Evolutionary conservation across 768 basidiomycete genomes (phyloP).

Genomic region (Ephemerocybe angulata): DNA sequence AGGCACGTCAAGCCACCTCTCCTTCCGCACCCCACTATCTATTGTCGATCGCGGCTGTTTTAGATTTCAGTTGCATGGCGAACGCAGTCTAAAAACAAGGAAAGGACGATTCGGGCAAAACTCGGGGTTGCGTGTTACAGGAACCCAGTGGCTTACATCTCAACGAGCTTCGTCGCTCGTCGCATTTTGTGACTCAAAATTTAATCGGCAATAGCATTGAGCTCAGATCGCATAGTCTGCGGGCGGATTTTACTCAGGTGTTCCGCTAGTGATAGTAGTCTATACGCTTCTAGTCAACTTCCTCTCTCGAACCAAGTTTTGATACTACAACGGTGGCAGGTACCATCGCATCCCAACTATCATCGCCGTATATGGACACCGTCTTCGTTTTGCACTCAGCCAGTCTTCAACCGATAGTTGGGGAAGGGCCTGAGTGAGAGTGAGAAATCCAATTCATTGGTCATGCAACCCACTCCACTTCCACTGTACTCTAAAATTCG

Average conservation of each 20-base stretch:
- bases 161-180: background rate
- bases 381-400: background rate
- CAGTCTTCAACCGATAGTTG: background rate
- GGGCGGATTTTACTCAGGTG: too few relatives aligned
- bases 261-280: constrained; percentile 3
- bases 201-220: too few relatives aligned
- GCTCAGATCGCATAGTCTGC: too few relatives aligned
- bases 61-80: background rate
- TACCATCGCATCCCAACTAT: background rate
- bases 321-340: background rate
- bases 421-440: background rate
- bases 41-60: constrained; percentile 1
- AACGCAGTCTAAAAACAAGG: background rate
- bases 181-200: too few relatives aligned
- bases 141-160: background rate
- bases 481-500: too few relatives aligned
- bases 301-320: too few relatives aligned
- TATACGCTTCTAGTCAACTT: too few relatives aligned
- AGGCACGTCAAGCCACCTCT: background rate
- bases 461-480: too few relatives aligned
- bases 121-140: background rate
- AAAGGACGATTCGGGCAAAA: background rate
- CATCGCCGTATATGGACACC: background rate
- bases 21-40: background rate
- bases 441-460: too few relatives aligned